Conservation (phyloP, 768 basidiomycete genomes). For the Mycena alexandri region DNA sequence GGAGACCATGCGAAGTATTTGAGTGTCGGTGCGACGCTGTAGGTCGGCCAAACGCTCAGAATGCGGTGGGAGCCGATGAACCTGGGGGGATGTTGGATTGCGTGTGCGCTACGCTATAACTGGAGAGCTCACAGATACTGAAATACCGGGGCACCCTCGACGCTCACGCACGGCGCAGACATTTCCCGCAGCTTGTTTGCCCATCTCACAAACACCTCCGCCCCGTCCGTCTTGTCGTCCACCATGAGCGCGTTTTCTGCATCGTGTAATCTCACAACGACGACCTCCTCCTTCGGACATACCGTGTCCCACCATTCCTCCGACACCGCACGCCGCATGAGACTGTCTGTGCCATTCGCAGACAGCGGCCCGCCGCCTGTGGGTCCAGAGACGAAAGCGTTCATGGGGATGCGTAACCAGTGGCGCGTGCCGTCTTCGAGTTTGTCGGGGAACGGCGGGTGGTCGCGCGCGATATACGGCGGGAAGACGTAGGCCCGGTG, state of each 20-base stretch:
- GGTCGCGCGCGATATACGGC: slow-evolving; percentile 18
- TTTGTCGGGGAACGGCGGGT: slow-evolving; percentile 32
- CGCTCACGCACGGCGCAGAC: slow-evolving; percentile 8
- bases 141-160: slow-evolving; percentile 12
- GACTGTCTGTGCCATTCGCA: neutral
- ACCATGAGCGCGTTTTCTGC: neutral
- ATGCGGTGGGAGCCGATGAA: slow-evolving; percentile 1
- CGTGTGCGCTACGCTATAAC: too few relatives aligned
- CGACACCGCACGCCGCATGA: slow-evolving; percentile 8
- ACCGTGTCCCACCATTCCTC: slow-evolving; percentile 18
- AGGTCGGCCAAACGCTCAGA: slow-evolving; percentile 26
- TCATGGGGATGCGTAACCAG: slow-evolving; percentile 25
- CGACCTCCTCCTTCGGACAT: slow-evolving; percentile 8
- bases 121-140: slow-evolving; percentile 15
- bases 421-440: slow-evolving; percentile 20
- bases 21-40: slow-evolving; percentile 18
- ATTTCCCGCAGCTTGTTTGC: slow-evolving; percentile 9
- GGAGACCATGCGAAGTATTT: slow-evolving; percentile 33
- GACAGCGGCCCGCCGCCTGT: slow-evolving; percentile 20
- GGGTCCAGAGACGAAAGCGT: slow-evolving; percentile 30
- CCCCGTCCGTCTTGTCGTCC: neutral
- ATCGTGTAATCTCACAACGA: slow-evolving; percentile 2
- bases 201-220: slow-evolving; percentile 19
- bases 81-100: neutral
- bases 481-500: slow-evolving; percentile 26